phyloP scores from a whole-genome alignment of 192 early-diverging fungal genomes.

The Thamnidium elegans region DNA sequence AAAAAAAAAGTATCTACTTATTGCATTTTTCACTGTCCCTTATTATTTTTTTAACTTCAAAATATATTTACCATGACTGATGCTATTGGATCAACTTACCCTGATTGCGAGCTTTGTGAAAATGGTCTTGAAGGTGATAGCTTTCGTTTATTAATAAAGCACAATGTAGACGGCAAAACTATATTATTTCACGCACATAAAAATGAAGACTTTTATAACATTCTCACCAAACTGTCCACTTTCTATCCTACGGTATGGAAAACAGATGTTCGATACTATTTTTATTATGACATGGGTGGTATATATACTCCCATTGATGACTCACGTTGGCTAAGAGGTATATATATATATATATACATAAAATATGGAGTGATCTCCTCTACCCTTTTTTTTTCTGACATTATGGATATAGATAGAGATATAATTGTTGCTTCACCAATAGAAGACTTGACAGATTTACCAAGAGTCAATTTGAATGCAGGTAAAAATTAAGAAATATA shows the following conservation, averaged over 20 bases:
- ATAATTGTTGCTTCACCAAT: slow-evolving; percentile 9
- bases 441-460: slow-evolving; percentile 1
- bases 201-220: background rate
- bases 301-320: slow-evolving; percentile 8
- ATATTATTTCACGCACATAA: slow-evolving; percentile 5
- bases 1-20: no score
- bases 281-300: slow-evolving; percentile 19
- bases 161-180: background rate
- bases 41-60: no score
- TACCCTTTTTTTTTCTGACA: background rate
- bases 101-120: background rate
- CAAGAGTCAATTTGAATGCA: slow-evolving; percentile 20
- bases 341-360: no score
- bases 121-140: background rate
- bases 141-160: background rate
- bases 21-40: no score
- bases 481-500: slow-evolving; percentile 10
- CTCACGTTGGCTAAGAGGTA: slow-evolving; percentile 17
- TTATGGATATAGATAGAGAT: slow-evolving; percentile 17
- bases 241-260: background rate
- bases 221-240: background rate
- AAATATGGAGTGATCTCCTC: no score
- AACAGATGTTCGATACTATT: background rate
- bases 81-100: no score
- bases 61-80: no score